These are phyloP conservation scores for Neofusicoccum umdonicola DNA, from an alignment of 2,329 filamentous ascomycete genomes.

Conservation along the genomic window DNA sequence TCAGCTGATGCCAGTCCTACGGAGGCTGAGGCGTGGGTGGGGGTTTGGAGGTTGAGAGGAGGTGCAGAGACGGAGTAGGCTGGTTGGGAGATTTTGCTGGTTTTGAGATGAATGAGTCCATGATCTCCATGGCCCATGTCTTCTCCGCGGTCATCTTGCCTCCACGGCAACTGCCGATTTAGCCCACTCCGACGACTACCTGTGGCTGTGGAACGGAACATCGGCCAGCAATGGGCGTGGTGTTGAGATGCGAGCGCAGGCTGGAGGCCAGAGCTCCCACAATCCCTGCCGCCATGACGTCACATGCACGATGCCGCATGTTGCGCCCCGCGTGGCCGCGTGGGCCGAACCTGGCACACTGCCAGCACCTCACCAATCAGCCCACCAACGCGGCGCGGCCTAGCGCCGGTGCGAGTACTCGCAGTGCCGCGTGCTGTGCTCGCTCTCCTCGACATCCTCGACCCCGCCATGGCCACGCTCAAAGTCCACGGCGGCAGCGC, in stretches of 20 bases:
- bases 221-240: too few species aligned
- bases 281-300: constrained; percentile 8
- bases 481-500: constrained; percentile 18
- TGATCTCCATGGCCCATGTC: too few species aligned
- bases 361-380: constrained; percentile 9
- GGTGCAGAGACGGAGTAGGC: too few species aligned
- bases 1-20: too few species aligned
- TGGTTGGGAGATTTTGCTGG: too few species aligned
- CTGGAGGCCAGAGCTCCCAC: constrained; percentile 2
- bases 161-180: too few species aligned
- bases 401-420: neutral
- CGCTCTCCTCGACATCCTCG: neutral
- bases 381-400: neutral
- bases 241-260: neutral
- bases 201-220: too few species aligned
- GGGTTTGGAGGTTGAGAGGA: too few species aligned
- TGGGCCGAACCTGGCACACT: constrained; percentile 2
- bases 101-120: too few species aligned
- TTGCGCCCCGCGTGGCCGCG: constrained; percentile 1
- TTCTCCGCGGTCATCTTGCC: too few species aligned
- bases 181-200: too few species aligned
- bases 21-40: too few species aligned
- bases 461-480: constrained; percentile 11
- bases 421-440: neutral
- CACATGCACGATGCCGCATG: neutral